These are phyloP conservation scores for Penicillium sp. DNA, from an alignment of 2,329 filamentous ascomycete species.

Conservation along the genomic window DNA sequence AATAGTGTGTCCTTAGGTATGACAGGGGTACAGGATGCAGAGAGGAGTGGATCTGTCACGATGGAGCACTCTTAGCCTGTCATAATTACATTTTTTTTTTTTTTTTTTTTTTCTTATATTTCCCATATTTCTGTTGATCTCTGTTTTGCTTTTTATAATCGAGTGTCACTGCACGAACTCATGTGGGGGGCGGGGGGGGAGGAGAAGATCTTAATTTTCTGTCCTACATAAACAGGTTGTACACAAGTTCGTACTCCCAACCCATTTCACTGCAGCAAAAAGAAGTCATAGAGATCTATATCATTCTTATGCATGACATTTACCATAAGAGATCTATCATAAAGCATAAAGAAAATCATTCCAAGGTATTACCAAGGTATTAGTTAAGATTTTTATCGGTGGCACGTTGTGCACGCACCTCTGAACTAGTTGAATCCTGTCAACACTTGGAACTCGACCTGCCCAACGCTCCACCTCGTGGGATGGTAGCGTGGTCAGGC, in stretches of 20 bases:
- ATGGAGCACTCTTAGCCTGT: background rate
- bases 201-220: conserved; percentile 1
- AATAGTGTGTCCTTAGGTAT: conserved; percentile 6
- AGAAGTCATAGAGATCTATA: background rate
- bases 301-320: background rate
- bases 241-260: conserved; percentile 6
- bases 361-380: too few relatives aligned
- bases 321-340: background rate
- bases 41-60: background rate
- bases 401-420: background rate
- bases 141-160: background rate
- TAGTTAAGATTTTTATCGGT: too few relatives aligned
- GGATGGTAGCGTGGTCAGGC: background rate
- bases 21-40: background rate
- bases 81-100: background rate
- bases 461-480: background rate
- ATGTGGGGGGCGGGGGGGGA: background rate
- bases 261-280: background rate
- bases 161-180: background rate
- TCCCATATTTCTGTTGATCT: background rate
- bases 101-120: background rate
- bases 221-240: conserved; percentile 6
- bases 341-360: background rate
- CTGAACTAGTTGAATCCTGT: background rate
- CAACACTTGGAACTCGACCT: background rate